Percentiles rank a stretch among this genome's conserved stretches.
Conservation (phyloP, 2,329 filamentous ascomycete genomes). For the Botrytis hyacinthi region DNA sequence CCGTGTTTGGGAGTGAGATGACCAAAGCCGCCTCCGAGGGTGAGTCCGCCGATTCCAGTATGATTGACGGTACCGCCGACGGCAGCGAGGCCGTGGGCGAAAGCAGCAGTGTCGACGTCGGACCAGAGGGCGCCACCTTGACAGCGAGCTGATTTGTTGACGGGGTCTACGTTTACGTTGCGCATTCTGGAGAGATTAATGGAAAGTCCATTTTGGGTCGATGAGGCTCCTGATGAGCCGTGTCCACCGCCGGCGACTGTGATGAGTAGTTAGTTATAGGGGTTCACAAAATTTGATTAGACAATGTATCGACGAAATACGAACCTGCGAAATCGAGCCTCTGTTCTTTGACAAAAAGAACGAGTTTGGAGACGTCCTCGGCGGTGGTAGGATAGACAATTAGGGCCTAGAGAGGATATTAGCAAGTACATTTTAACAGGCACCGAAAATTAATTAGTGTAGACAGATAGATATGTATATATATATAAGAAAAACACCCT, state of each 20-base stretch:
- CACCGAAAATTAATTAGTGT: no score
- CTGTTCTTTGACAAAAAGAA: conserved; percentile 22
- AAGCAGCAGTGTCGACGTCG: conserved; percentile 22
- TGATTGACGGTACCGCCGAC: conserved; percentile 18
- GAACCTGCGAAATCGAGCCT: conserved; percentile 19
- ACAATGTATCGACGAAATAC: background rate
- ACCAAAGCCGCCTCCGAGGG: conserved; percentile 18
- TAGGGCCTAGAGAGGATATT: conserved; percentile 1
- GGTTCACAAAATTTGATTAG: background rate
- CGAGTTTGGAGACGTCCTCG: conserved; percentile 22
- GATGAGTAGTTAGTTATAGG: background rate
- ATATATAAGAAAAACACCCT: background rate
- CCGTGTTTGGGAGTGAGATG: conserved; percentile 19
- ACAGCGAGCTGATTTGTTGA: conserved; percentile 20
- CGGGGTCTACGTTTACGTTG: conserved; percentile 22
- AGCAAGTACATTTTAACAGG: background rate
- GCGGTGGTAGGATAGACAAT: conserved; percentile 24
- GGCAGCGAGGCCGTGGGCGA: conserved; percentile 16
- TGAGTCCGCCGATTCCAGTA: conserved; percentile 18
- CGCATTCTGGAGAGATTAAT: conserved; percentile 25
- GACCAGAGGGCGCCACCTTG: conserved; percentile 26
- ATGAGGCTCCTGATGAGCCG: conserved; percentile 13
- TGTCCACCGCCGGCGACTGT: conserved; percentile 20
- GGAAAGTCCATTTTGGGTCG: background rate
- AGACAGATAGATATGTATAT: background rate